phyloP scores from a whole-genome alignment of 2,329 filamentous ascomycete species.

The Hyphodiscus sp. region DNA sequence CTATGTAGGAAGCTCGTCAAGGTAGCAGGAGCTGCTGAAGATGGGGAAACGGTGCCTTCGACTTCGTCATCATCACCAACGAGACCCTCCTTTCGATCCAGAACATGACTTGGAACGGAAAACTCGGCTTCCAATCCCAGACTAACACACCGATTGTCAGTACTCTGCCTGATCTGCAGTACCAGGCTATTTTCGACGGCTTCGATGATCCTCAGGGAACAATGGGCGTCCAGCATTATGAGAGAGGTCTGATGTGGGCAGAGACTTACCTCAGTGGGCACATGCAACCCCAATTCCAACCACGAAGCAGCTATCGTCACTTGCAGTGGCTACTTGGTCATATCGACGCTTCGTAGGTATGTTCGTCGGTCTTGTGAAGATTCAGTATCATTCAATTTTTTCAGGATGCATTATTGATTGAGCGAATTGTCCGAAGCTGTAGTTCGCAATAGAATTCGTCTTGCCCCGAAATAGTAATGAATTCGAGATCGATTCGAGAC shows the following conservation, averaged over 20 bases:
- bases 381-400: no score
- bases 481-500: no score
- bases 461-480: no score
- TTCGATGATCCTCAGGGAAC: conserved; percentile 46
- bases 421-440: no score
- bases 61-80: conserved; percentile 43
- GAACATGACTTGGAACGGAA: conserved; percentile 47
- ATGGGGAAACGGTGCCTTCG: conserved; percentile 33
- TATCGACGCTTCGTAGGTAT: conserved; percentile 22
- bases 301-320: conserved; percentile 29
- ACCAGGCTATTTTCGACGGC: conserved; percentile 30
- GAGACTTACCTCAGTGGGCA: conserved; percentile 31
- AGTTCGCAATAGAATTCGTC: no score
- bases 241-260: conserved; percentile 33
- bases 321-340: conserved; percentile 32
- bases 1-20: neutral
- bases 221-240: conserved; percentile 32
- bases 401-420: no score
- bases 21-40: conserved; percentile 6
- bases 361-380: no score
- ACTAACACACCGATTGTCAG: conserved; percentile 28
- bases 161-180: conserved; percentile 19
- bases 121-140: conserved; percentile 38
- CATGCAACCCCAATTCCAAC: conserved; percentile 33
- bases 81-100: conserved; percentile 46